Evolutionary conservation across 192 early-diverging fungal genomes (phyloP).

Genomic region (Backusella parvicylindrica): DNA sequence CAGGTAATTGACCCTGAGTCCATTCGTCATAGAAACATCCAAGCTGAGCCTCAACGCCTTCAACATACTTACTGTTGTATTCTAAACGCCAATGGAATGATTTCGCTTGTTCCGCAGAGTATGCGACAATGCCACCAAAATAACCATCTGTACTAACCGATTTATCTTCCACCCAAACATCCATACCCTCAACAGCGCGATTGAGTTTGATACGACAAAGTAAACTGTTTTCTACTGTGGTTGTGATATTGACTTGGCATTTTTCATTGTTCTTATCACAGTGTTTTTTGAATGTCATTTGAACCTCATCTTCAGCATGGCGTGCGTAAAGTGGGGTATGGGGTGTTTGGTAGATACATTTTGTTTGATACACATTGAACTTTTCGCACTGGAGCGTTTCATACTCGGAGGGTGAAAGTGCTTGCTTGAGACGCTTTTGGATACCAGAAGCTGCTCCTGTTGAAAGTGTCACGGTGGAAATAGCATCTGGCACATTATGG

Average conservation of each 20-base stretch:
- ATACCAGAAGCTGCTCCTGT: conserved; percentile 22
- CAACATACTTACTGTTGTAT: conserved; percentile 8
- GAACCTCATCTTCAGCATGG: not conserved
- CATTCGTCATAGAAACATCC: conserved; percentile 53
- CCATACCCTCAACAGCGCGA: conserved; percentile 13
- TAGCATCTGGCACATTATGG: conserved; percentile 28
- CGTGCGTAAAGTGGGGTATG: not conserved
- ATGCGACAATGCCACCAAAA: not conserved
- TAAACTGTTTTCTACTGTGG: conserved; percentile 31
- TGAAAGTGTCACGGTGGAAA: conserved; percentile 35
- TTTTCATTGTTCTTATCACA: conserved; percentile 4
- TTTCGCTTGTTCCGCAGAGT: not conserved
- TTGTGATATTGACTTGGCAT: conserved; percentile 25
- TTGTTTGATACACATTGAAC: not conserved
- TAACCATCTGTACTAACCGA: not conserved
- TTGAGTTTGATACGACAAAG: conserved; percentile 32
- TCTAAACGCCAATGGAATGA: not conserved
- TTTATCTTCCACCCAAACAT: not conserved
- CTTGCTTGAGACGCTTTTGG: conserved; percentile 16
- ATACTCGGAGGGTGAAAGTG: conserved; percentile 9
- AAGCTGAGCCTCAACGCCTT: conserved; percentile 22
- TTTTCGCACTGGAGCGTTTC: not conserved
- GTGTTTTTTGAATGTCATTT: not conserved
- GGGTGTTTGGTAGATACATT: not conserved
- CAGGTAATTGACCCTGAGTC: conserved; percentile 43